Evolutionary conservation across 2,329 filamentous ascomycete species (phyloP).

Genomic region (Purpureocillium takamizusanense): DNA sequence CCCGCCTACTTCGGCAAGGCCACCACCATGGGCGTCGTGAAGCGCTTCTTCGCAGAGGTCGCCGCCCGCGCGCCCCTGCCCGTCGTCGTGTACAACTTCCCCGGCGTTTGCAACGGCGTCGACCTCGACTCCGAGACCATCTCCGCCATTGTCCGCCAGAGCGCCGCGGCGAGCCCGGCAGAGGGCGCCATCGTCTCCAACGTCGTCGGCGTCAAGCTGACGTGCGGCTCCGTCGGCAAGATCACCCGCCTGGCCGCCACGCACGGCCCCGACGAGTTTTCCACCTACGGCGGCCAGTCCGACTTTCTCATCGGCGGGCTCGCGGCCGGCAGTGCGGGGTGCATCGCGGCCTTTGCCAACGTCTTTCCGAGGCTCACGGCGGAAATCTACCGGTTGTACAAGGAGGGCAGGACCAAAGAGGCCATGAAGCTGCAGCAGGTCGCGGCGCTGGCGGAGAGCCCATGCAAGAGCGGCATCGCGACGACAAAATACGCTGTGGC

Average conservation of each 20-base stretch:
- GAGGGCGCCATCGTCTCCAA: slow-evolving; percentile 41
- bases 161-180: slow-evolving; percentile 9
- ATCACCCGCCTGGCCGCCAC: slow-evolving; percentile 49
- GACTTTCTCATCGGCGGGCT: slow-evolving; percentile 60
- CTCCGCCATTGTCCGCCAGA: slow-evolving; percentile 15
- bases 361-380: slow-evolving; percentile 46
- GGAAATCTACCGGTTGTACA: slow-evolving; percentile 5
- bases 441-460: slow-evolving; percentile 8
- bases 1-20: slow-evolving; percentile 25
- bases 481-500: slow-evolving; percentile 6
- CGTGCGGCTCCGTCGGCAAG: slow-evolving; percentile 67
- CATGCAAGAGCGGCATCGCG: slow-evolving; percentile 8
- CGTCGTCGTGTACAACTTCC: slow-evolving; percentile 66
- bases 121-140: slow-evolving; percentile 62
- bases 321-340: slow-evolving; percentile 48
- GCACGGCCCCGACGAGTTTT: slow-evolving; percentile 47
- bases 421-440: slow-evolving; percentile 5
- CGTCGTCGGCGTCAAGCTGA: slow-evolving; percentile 63
- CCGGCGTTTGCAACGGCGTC: slow-evolving; percentile 55
- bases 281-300: slow-evolving; percentile 62
- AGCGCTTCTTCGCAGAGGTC: slow-evolving; percentile 22
- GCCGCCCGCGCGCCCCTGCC: slow-evolving; percentile 52
- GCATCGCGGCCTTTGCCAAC: slow-evolving; percentile 55
- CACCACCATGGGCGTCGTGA: slow-evolving; percentile 29
- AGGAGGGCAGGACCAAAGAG: not conserved